Evolutionary conservation across 2,329 filamentous ascomycete species (phyloP).

Genomic region (Penicillium digitatum): DNA sequence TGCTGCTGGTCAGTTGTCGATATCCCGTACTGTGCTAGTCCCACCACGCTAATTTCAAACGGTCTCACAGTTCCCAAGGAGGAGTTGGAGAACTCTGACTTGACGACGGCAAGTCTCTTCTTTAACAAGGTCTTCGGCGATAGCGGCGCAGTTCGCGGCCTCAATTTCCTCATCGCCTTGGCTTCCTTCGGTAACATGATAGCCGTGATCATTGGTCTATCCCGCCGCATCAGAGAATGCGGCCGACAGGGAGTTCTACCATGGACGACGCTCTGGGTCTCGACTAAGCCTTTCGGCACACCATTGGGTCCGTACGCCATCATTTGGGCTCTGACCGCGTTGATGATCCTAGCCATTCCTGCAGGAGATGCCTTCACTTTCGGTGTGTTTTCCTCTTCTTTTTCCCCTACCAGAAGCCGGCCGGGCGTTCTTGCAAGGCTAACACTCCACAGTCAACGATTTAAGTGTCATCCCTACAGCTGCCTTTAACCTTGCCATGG

Average conservation of each 20-base stretch:
- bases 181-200: slow-evolving; percentile 58
- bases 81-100: slow-evolving; percentile 48
- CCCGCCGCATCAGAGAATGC: slow-evolving; percentile 57
- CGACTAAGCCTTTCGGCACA: slow-evolving; percentile 60
- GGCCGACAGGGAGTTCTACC: slow-evolving; percentile 59
- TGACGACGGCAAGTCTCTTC: slow-evolving; percentile 55
- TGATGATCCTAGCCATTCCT: slow-evolving; percentile 59
- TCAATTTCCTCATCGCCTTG: slow-evolving; percentile 57
- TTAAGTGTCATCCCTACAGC: slow-evolving; percentile 56
- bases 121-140: slow-evolving; percentile 56
- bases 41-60: not conserved
- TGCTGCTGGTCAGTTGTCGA: slow-evolving; percentile 37
- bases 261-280: slow-evolving; percentile 57
- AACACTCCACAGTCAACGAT: slow-evolving; percentile 49
- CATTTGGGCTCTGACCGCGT: slow-evolving; percentile 54
- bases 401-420: not conserved
- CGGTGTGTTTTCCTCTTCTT: slow-evolving; percentile 30
- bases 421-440: not conserved
- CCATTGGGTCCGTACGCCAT: slow-evolving; percentile 56
- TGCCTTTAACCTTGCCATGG: slow-evolving; percentile 56
- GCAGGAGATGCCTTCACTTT: slow-evolving; percentile 63
- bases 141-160: slow-evolving; percentile 47
- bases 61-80: slow-evolving; percentile 39
- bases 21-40: slow-evolving; percentile 17
- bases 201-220: slow-evolving; percentile 53